Percentiles rank a stretch among this genome's conserved stretches.
Evolutionary conservation across 1,139 yeast genomes (phyloP).

Genomic region (Kodamaea plutei): DNA sequence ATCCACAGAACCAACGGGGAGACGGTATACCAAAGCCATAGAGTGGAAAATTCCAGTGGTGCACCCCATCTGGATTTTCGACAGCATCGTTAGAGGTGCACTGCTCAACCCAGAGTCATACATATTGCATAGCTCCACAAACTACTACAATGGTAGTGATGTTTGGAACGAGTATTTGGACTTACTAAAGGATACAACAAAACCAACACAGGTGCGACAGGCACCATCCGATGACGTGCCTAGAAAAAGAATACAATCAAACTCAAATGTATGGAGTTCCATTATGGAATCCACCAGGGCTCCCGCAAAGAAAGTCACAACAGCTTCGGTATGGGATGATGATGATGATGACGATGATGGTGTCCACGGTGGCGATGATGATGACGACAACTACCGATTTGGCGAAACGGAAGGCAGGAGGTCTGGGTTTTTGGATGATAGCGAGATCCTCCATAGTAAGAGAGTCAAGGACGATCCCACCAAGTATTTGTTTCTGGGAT

Average conservation of each 20-base stretch:
- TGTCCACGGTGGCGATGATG: slow-evolving; percentile 11
- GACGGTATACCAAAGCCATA: slow-evolving; percentile 56
- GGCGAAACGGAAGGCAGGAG: too few relatives aligned
- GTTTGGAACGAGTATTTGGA: slow-evolving; percentile 41
- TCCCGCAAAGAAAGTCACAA: slow-evolving; percentile 13
- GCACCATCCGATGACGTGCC: slow-evolving; percentile 13
- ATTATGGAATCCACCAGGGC: slow-evolving; percentile 38
- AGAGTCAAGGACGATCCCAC: slow-evolving; percentile 3
- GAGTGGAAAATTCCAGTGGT: slow-evolving; percentile 69
- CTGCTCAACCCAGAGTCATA: slow-evolving; percentile 48
- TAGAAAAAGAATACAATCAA: slow-evolving; percentile 22
- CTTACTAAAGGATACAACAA: slow-evolving; percentile 1
- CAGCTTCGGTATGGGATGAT: slow-evolving; percentile 32
- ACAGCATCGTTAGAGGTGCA: slow-evolving; percentile 60
- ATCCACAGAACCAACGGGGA: slow-evolving; percentile 53
- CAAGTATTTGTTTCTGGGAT: slow-evolving; percentile 28
- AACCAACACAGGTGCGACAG: slow-evolving; percentile 1
- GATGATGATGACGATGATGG: slow-evolving; percentile 3
- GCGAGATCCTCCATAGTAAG: not conserved
- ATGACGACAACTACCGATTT: slow-evolving; percentile 2
- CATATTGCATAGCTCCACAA: slow-evolving; percentile 21
- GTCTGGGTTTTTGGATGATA: not conserved
- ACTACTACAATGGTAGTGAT: slow-evolving; percentile 46
- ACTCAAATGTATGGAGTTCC: slow-evolving; percentile 44
- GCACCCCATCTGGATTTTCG: slow-evolving; percentile 72